Evolutionary conservation across 305 asterid species (phyloP).

Genomic region (Fraxinus dipetala): DNA sequence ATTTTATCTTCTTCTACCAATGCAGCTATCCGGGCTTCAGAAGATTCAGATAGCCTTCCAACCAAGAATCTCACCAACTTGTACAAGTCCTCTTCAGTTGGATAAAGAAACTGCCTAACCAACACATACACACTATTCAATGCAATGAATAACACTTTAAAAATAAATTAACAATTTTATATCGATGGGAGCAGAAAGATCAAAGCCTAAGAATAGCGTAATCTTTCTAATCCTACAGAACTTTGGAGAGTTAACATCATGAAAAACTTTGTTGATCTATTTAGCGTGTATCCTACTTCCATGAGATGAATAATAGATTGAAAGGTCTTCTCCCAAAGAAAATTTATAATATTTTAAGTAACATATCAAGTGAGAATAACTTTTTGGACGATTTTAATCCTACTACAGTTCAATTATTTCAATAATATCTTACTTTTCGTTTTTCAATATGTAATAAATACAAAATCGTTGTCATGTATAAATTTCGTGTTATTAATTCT

Average conservation of each 20-base stretch:
- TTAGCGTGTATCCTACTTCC: background rate
- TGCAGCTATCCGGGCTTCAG: conserved; percentile 25
- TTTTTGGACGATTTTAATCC: no score
- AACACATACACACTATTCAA: conserved; percentile 22
- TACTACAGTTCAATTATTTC: no score
- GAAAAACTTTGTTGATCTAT: background rate
- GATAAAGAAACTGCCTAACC: conserved; percentile 77
- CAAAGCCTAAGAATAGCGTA: background rate
- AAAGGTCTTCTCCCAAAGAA: background rate
- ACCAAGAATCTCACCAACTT: conserved; percentile 59
- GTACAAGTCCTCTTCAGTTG: conserved; percentile 64
- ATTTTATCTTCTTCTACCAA: conserved; percentile 20
- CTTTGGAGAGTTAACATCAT: background rate
- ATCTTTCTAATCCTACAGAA: background rate
- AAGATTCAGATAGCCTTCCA: conserved; percentile 45
- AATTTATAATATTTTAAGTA: background rate
- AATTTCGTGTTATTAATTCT: no score
- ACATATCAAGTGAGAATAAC: no score
- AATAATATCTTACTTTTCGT: no score
- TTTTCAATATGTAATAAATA: no score
- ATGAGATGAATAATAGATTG: background rate
- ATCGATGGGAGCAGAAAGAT: background rate
- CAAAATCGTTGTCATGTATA: no score
- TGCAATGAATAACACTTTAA: background rate
- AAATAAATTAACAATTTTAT: background rate